phyloP scores from a whole-genome alignment of 192 early-diverging fungal species.

The Backusella morwellensis region DNA sequence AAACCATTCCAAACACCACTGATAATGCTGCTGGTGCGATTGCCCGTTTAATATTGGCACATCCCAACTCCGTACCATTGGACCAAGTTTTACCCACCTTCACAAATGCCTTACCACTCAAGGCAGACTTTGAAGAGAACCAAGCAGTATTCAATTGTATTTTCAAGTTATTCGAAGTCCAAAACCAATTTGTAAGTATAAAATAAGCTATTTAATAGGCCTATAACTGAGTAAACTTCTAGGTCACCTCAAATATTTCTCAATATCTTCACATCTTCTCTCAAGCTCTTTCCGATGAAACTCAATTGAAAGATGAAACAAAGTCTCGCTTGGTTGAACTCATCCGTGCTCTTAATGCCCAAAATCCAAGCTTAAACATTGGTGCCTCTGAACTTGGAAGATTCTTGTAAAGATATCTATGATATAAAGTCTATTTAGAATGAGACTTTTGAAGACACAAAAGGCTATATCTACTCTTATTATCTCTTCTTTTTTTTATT shows the following conservation, averaged over 20 bases:
- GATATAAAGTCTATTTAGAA: conserved; percentile 1
- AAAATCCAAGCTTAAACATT: conserved; percentile 42
- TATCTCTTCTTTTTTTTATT: background rate
- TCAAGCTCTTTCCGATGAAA: conserved; percentile 51
- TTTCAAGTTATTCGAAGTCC: conserved; percentile 57
- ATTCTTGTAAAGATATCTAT: conserved; percentile 17
- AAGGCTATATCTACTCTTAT: background rate
- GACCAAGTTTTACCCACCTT: conserved; percentile 69
- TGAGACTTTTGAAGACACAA: background rate
- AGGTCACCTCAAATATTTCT: conserved; percentile 49
- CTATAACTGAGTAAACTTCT: background rate
- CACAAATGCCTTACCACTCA: conserved; percentile 65
- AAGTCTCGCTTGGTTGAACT: conserved; percentile 55
- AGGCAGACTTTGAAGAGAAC: conserved; percentile 76
- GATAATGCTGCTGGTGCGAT: conserved; percentile 84
- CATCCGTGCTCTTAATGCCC: conserved; percentile 47
- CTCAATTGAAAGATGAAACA: conserved; percentile 55
- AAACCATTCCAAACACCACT: conserved; percentile 48
- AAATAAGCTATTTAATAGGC: background rate
- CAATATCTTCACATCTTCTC: conserved; percentile 54
- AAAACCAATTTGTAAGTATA: conserved; percentile 45
- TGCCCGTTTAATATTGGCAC: conserved; percentile 67
- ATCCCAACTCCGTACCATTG: conserved; percentile 66
- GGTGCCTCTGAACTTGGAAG: conserved; percentile 26
- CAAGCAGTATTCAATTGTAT: conserved; percentile 69